Conservation (phyloP, 768 basidiomycete species). For the Dioszegia crocea region DNA sequence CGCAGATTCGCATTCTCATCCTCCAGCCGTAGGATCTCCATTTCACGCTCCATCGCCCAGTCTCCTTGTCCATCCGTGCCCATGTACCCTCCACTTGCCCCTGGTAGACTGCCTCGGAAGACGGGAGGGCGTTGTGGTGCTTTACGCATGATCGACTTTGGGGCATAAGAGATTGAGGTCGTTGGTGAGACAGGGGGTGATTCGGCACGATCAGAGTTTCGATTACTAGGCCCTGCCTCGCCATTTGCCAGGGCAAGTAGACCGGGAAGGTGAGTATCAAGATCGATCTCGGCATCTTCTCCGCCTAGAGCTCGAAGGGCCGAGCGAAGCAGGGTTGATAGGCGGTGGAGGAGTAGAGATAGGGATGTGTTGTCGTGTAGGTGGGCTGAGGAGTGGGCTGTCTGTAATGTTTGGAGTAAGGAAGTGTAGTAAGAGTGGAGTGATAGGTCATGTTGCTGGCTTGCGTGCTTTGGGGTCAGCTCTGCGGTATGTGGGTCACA, state of each 20-base stretch:
- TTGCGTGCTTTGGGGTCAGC: constrained; percentile 62
- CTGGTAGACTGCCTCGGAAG: constrained; percentile 39
- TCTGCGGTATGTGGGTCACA: background rate
- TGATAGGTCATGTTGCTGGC: constrained; percentile 81
- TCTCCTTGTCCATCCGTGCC: constrained; percentile 56
- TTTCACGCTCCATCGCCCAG: constrained; percentile 83
- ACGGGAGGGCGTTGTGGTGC: constrained; percentile 30
- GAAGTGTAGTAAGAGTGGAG: constrained; percentile 85
- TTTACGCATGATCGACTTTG: constrained; percentile 50
- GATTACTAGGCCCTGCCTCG: constrained; percentile 1
- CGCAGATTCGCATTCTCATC: constrained; percentile 77
- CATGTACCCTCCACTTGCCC: constrained; percentile 44
- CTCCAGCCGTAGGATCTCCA: constrained; percentile 75
- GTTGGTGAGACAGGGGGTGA: constrained; percentile 19
- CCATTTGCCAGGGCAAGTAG: constrained; percentile 11
- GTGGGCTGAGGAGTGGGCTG: constrained; percentile 43
- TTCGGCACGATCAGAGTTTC: background rate
- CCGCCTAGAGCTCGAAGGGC: constrained; percentile 63
- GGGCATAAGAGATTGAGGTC: constrained; percentile 7
- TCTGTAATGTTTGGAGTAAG: constrained; percentile 57
- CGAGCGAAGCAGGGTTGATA: constrained; percentile 65
- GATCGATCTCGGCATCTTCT: constrained; percentile 50
- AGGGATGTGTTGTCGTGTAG: constrained; percentile 61
- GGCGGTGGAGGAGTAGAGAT: constrained; percentile 65
- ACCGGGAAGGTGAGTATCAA: constrained; percentile 15